These are phyloP conservation scores for Penicillium rolfsii DNA, from an alignment of 2,329 filamentous ascomycete species.

Conservation along the genomic window DNA sequence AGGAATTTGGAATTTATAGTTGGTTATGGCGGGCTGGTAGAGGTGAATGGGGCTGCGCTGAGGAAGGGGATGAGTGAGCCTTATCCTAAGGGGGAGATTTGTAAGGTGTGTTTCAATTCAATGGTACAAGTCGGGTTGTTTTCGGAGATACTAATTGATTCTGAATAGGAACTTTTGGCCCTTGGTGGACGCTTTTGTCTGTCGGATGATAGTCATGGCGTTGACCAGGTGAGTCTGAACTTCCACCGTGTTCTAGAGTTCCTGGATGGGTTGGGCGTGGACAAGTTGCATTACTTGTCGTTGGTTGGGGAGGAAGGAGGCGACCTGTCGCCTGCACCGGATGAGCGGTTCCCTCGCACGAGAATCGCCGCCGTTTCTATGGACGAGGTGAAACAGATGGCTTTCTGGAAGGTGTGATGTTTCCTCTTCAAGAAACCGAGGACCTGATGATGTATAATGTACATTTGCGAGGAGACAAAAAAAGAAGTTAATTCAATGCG, in stretches of 20 bases:
- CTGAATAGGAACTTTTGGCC: constrained; percentile 65
- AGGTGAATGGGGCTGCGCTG: constrained; percentile 85
- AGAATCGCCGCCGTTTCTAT: constrained; percentile 36
- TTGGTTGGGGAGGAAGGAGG: constrained; percentile 26
- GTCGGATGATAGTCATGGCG: constrained; percentile 92
- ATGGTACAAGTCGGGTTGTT: not conserved
- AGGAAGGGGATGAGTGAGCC: constrained; percentile 89
- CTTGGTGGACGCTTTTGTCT: constrained; percentile 83
- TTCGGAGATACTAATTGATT: constrained; percentile 14
- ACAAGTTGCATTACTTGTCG: constrained; percentile 44
- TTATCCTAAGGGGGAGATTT: constrained; percentile 80
- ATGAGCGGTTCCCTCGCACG: constrained; percentile 44
- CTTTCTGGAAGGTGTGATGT: constrained; percentile 34
- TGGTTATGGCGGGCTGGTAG: constrained; percentile 77
- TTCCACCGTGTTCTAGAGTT: constrained; percentile 73
- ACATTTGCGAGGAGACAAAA: not conserved
- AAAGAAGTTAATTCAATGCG: not conserved
- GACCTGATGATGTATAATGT: not conserved
- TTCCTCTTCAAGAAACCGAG: too few species aligned
- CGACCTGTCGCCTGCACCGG: constrained; percentile 23
- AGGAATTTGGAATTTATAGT: constrained; percentile 74
- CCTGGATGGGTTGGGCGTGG: constrained; percentile 56
- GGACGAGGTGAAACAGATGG: constrained; percentile 40
- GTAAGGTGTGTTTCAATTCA: constrained; percentile 60
- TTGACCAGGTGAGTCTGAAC: constrained; percentile 84